phyloP scores from a whole-genome alignment of 2,329 filamentous ascomycete species.

The Aspergillus clavatus region DNA sequence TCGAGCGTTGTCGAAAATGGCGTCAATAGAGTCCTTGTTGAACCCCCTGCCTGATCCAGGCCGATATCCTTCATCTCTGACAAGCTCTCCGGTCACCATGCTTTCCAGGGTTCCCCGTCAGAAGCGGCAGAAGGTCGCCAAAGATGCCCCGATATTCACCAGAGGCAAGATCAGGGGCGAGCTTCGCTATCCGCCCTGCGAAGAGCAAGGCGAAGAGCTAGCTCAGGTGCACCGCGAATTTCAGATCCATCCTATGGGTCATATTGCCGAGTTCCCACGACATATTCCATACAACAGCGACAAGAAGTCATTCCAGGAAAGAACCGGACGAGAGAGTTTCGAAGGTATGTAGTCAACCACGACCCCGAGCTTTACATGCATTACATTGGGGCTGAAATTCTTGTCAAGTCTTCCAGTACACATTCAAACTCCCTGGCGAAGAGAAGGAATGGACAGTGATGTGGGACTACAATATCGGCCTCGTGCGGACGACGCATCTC shows the following conservation, averaged over 20 bases:
- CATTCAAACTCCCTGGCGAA: slow-evolving; percentile 66
- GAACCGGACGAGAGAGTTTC: slow-evolving; percentile 82
- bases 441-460: slow-evolving; percentile 69
- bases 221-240: slow-evolving; percentile 58
- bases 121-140: slow-evolving; percentile 56
- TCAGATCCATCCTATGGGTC: slow-evolving; percentile 59
- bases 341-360: slow-evolving; percentile 58
- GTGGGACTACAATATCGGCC: slow-evolving; percentile 95
- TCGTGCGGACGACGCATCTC: slow-evolving; percentile 89
- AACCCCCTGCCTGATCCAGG: slow-evolving; percentile 52
- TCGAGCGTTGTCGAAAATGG: slow-evolving; percentile 43
- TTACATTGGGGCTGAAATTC: slow-evolving; percentile 1
- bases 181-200: slow-evolving; percentile 70
- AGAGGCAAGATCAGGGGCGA: slow-evolving; percentile 60
- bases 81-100: slow-evolving; percentile 41
- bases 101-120: slow-evolving; percentile 19
- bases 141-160: slow-evolving; percentile 60
- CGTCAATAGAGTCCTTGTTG: slow-evolving; percentile 61
- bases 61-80: slow-evolving; percentile 34
- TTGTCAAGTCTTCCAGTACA: slow-evolving; percentile 56
- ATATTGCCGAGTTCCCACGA: slow-evolving; percentile 57
- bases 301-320: slow-evolving; percentile 82
- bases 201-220: slow-evolving; percentile 57
- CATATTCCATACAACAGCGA: slow-evolving; percentile 94
- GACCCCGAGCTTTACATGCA: background rate